Evolutionary conservation across 148 eudicot species (phyloP), one percentile per base, ranked within the genome.

Genomic region (Rhododendron henanense): DNA sequence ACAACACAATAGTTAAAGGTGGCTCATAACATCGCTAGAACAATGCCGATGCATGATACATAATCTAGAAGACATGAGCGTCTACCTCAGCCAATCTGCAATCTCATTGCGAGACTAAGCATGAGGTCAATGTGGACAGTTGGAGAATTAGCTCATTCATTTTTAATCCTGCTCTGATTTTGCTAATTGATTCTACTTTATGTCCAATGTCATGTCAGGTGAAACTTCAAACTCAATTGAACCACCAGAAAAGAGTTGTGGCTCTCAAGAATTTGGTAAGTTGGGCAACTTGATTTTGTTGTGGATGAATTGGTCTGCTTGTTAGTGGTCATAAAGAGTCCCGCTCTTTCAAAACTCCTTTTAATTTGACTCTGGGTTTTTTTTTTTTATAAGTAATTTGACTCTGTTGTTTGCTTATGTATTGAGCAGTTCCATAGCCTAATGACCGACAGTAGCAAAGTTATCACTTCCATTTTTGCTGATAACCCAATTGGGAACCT

Each of bases 161-260:
- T 31, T 31, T 31, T 0, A 31, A 31, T 31, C 31, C 31, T 31
- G 31, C 31, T 31, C 31, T 31, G 31, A 31, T 31, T 31, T 31
- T 31, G 31, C 31, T 31, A 31, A 31, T 31, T 31, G 31, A 31
- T 31, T 31, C 31, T 31, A 31, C 31, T 31, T 31, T 31, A 31
- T 31, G 0, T 31, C 31, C 31, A 31, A 31, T 31, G 31, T 31
- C 31, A 31, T 31, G 31, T 31, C 31, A 31, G 31, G 99, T 87
- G 99, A 97, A 94, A 95, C 97, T 44, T 91, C 94, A 85, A 81
- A 91, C 76, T 97, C 98, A 11, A 90, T 90, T 79, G 87, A 92
- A 85, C 94, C 94, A 87, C 97, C 98, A 78, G 94, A 90, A 90
- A 91, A 90, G 85, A 91, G 65, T 73, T 97, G 99, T 90, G 88